phyloP scores from a whole-genome alignment of 1,284 basidiomycete genomes.

The Ustilago vetiveriae region DNA sequence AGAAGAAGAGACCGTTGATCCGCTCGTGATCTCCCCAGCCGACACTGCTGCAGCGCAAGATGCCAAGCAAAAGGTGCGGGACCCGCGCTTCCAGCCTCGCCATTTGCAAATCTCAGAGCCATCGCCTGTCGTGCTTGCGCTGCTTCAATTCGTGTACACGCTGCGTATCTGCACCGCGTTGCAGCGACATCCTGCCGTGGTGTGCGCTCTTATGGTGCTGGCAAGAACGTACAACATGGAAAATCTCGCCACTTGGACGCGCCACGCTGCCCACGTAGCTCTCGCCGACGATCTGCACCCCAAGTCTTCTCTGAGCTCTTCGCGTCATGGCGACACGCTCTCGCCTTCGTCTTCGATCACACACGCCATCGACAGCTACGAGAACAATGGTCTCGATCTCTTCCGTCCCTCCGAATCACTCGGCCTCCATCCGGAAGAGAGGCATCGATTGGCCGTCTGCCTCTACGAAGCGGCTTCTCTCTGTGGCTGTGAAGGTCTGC shows the following conservation, averaged over 20 bases:
- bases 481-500: constrained; percentile 84
- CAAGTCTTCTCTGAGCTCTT: constrained; percentile 14
- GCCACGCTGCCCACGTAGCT: constrained; percentile 83
- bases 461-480: constrained; percentile 93
- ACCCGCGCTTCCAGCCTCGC: constrained; percentile 81
- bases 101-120: constrained; percentile 84
- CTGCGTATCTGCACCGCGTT: constrained; percentile 83
- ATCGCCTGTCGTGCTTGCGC: constrained; percentile 84
- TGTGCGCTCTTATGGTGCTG: constrained; percentile 85
- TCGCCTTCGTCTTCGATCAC: constrained; percentile 30
- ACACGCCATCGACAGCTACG: constrained; percentile 17
- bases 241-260: constrained; percentile 80
- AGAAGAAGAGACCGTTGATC: constrained; percentile 34
- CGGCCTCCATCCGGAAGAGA: constrained; percentile 70
- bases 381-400: constrained; percentile 48
- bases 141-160: constrained; percentile 92
- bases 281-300: constrained; percentile 52
- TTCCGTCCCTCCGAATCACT: constrained; percentile 55
- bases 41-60: constrained; percentile 1
- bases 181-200: constrained; percentile 86
- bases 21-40: constrained; percentile 15
- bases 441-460: constrained; percentile 84
- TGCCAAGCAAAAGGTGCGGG: constrained; percentile 63
- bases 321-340: constrained; percentile 19
- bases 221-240: constrained; percentile 82